Evolutionary conservation across 1,284 basidiomycete genomes (phyloP), one percentile per base, ranked within the genome.

Genomic region (Moesziomyces parantarcticus): DNA sequence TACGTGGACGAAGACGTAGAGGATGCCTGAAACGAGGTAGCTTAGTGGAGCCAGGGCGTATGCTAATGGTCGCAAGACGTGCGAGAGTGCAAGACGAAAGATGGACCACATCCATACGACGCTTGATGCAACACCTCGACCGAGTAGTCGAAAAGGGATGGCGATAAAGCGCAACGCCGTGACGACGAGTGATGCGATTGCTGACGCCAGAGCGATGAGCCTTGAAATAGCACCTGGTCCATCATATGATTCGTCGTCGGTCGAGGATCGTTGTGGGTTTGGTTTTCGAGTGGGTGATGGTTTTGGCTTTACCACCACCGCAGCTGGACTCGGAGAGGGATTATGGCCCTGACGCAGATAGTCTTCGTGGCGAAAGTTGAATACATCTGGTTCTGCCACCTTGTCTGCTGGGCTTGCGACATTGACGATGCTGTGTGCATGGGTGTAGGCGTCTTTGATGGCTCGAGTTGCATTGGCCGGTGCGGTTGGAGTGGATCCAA

Each of bases 361-460:
- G 32, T 69, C 66, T 11, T 58, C 22, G 39, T 69, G 66, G 10
- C 49, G 69, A 29, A 74, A 74, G 16, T 65, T 61, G 50, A 72
- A 75, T 21, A 71, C 59, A n/a, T 64, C 64, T 16, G 58, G 34
- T 14, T 65, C 52, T 3, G 14, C 42, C 11, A 16, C 29, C 7
- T 10, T 20, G 26, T 34, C 29, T 26, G 7, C 29, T 44, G 5
- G n/a, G n/a, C 43, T 11, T 34, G 22, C 21, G 7, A 10, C 14
- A 16, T 21, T 21, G 23, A 9, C 22, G 11, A 5, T 22, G 40
- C 39, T 13, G 10, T 32, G 25, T 11, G 39, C 53, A 23, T 51
- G 49, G 2, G 47, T 45, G 26, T 50, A 58, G 23, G 48, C 2
- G 13, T 25, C 20, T 34, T 44, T 44, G 5, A 22, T 9, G 20